Conservation (phyloP, 1,284 basidiomycete genomes). For the Crucibulum cyathiforme region DNA sequence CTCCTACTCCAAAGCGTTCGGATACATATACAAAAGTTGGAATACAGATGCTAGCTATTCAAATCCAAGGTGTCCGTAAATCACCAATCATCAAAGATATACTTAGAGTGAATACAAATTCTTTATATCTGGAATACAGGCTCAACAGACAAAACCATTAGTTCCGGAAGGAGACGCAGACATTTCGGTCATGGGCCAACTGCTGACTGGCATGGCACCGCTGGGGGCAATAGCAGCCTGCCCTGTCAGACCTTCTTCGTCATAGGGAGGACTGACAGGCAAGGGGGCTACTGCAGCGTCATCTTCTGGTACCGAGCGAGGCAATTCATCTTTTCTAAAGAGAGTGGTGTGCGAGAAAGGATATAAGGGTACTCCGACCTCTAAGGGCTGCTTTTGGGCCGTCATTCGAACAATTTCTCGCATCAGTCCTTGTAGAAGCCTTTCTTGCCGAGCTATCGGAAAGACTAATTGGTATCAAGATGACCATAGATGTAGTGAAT, state of each 20-base stretch:
- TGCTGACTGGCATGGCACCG: not conserved
- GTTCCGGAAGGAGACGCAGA: conserved; percentile 8
- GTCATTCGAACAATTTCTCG: conserved; percentile 83
- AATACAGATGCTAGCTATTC: too few species aligned
- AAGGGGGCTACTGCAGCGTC: conserved; percentile 43
- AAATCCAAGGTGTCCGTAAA: not conserved
- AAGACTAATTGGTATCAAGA: conserved; percentile 16
- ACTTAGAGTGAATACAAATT: too few species aligned
- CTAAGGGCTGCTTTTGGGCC: conserved; percentile 74
- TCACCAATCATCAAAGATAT: too few species aligned
- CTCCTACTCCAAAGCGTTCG: not conserved
- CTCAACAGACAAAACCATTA: not conserved
- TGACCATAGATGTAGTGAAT: conserved; percentile 4
- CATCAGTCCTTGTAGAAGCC: conserved; percentile 82
- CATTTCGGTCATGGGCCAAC: conserved; percentile 19
- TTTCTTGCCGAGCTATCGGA: conserved; percentile 73
- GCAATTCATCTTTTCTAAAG: conserved; percentile 56
- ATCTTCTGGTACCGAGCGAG: conserved; percentile 31
- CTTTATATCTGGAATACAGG: too few species aligned
- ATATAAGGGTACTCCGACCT: conserved; percentile 78
- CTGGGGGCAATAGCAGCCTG: not conserved
- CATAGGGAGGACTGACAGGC: conserved; percentile 41
- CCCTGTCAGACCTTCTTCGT: conserved; percentile 4
- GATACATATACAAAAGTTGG: not conserved
- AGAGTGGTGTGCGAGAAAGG: conserved; percentile 75